Evolutionary conservation across 2,329 filamentous ascomycete species (phyloP), one percentile per base, ranked within the genome.

Genomic region (Sarocladium oryzae): DNA sequence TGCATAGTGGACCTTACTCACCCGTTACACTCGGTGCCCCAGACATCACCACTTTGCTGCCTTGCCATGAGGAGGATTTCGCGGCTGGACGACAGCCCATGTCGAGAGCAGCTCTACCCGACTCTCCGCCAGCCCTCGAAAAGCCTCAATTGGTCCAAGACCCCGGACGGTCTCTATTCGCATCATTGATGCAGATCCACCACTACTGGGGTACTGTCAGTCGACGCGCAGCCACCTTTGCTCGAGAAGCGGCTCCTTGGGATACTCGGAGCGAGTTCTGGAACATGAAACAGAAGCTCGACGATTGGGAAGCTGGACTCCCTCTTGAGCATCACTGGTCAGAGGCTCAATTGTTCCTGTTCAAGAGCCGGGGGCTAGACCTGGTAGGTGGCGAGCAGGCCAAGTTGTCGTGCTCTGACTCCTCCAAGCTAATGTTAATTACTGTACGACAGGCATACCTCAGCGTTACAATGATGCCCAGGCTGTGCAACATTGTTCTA

Each of bases 401-500:
- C 9, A 24, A 28, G 9, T 23, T 8, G 15, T 28, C 21, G 6
- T 4, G 24, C 55, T 57, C n/a, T n/a, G n/a, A n/a, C n/a, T n/a
- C n/a, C n/a, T n/a, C n/a, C n/a, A n/a, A n/a, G n/a, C n/a, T n/a
- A n/a, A n/a, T n/a, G n/a, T n/a, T n/a, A n/a, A n/a, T n/a, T n/a
- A n/a, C n/a, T n/a, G n/a, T n/a, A n/a, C 35, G 11, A 21, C 23
- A 78, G 76, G 75, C 73, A 1, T 81, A 81, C 58, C 67, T 80
- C 10, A 74, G 74, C 37, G 71, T 79, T 4, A 79, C 77, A 3
- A 79, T 79, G 66, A 73, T 77, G 51, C 71, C 75, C 2, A 71
- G 77, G 2, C 69, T 81, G 4, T 80, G 77, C 59, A 78, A 81
- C 52, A 79, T 81, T 51, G 72, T 81, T 13, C 63, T 79, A 20